phyloP scores from a whole-genome alignment of 345 rosid species.

The Isatis tinctoria region DNA sequence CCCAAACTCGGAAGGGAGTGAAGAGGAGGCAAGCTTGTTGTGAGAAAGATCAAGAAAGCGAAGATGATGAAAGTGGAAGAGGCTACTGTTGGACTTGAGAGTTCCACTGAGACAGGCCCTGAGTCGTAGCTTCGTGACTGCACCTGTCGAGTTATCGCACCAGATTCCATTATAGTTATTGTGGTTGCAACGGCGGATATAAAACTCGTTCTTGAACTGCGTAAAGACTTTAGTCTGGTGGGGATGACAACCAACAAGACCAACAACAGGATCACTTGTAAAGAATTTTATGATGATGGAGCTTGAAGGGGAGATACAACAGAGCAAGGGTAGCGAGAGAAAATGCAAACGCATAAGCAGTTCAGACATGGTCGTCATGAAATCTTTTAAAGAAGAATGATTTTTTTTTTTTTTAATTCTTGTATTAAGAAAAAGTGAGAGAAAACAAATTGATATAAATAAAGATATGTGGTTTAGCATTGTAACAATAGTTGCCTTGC shows the following conservation, averaged over 20 bases:
- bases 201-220: slow-evolving; percentile 19
- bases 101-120: slow-evolving; percentile 1
- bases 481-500: not conserved
- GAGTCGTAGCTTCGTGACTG: slow-evolving; percentile 3
- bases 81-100: slow-evolving; percentile 5
- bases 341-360: not conserved
- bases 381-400: not conserved
- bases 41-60: not conserved
- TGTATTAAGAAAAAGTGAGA: not conserved
- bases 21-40: slow-evolving; percentile 7
- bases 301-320: not conserved
- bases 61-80: not conserved
- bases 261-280: not conserved
- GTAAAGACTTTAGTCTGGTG: slow-evolving; percentile 3
- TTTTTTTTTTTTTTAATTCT: not conserved
- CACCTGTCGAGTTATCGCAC: slow-evolving; percentile 16
- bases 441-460: not conserved
- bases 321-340: not conserved
- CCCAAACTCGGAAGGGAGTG: not conserved
- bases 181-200: not conserved
- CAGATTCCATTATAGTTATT: not conserved
- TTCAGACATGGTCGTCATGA: not conserved
- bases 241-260: not conserved
- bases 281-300: not conserved
- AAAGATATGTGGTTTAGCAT: not conserved